A percentile compares a stretch with the other conserved stretches of the same genome.
Conservation (phyloP, 495 filamentous ascomycete genomes). For the Xylona heveae region DNA sequence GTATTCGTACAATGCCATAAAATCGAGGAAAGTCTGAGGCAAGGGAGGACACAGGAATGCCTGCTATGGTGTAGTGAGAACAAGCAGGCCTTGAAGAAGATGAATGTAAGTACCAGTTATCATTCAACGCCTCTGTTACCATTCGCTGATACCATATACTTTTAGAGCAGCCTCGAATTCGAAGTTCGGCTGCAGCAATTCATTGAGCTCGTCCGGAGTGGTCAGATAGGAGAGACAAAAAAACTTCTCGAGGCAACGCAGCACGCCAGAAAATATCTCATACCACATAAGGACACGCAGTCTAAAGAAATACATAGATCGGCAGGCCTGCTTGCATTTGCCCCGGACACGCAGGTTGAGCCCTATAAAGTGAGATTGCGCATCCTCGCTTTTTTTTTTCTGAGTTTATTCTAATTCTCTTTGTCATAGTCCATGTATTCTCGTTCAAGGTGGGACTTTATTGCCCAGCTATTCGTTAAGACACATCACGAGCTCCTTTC, state of each 20-base stretch:
- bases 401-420: conserved; percentile 3
- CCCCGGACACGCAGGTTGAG: conserved; percentile 33
- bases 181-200: conserved; percentile 90
- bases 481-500: conserved; percentile 76
- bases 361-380: conserved; percentile 37
- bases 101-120: conserved; percentile 33
- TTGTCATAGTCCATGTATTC: conserved; percentile 45
- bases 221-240: conserved; percentile 22
- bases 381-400: background rate
- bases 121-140: background rate
- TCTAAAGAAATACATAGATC: conserved; percentile 47
- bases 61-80: conserved; percentile 84
- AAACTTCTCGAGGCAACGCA: conserved; percentile 55
- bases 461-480: conserved; percentile 64
- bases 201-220: conserved; percentile 64
- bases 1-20: conserved; percentile 68
- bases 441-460: conserved; percentile 42
- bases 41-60: conserved; percentile 53
- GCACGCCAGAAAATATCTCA: conserved; percentile 64
- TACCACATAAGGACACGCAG: conserved; percentile 42
- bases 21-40: conserved; percentile 48
- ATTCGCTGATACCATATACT: conserved; percentile 11
- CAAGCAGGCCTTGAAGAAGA: conserved; percentile 66
- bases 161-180: conserved; percentile 72
- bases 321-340: conserved; percentile 59